phyloP scores from a whole-genome alignment of 768 basidiomycete genomes.

The Phylloporus scabripes region DNA sequence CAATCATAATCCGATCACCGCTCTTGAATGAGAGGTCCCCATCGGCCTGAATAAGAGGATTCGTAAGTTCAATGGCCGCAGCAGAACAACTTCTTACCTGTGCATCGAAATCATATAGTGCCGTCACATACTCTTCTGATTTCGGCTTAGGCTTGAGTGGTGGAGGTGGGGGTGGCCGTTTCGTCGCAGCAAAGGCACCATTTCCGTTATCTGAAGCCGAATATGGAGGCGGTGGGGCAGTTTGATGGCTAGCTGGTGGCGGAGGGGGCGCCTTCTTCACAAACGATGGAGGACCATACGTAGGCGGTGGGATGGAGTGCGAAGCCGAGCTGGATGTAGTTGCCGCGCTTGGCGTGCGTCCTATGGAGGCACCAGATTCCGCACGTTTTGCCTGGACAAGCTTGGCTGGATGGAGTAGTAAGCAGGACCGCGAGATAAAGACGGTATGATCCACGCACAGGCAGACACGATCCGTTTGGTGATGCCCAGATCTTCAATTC shows the following conservation, averaged over 20 bases:
- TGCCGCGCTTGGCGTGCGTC: constrained; percentile 25
- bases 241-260: constrained; percentile 25
- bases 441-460: constrained; percentile 45
- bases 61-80: not conserved
- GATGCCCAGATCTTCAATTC: constrained; percentile 75
- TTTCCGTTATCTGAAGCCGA: constrained; percentile 17
- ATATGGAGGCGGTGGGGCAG: constrained; percentile 43
- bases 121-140: constrained; percentile 74
- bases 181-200: constrained; percentile 37
- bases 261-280: constrained; percentile 43
- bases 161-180: constrained; percentile 88
- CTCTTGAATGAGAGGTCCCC: constrained; percentile 88
- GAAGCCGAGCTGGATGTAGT: constrained; percentile 26
- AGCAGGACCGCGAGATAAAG: not conserved
- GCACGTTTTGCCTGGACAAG: constrained; percentile 55
- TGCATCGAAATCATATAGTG: constrained; percentile 91
- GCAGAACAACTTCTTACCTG: constrained; percentile 46
- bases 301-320: constrained; percentile 23
- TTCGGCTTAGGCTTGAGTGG: constrained; percentile 87
- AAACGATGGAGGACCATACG: constrained; percentile 27
- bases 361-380: constrained; percentile 32
- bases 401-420: constrained; percentile 43
- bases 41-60: constrained; percentile 52
- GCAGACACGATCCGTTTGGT: constrained; percentile 81
- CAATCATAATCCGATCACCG: constrained; percentile 87